Percentiles rank a stretch among this genome's conserved stretches.
Evolutionary conservation across 2,329 filamentous ascomycete species (phyloP).

Genomic region (Colletotrichum aenigma): DNA sequence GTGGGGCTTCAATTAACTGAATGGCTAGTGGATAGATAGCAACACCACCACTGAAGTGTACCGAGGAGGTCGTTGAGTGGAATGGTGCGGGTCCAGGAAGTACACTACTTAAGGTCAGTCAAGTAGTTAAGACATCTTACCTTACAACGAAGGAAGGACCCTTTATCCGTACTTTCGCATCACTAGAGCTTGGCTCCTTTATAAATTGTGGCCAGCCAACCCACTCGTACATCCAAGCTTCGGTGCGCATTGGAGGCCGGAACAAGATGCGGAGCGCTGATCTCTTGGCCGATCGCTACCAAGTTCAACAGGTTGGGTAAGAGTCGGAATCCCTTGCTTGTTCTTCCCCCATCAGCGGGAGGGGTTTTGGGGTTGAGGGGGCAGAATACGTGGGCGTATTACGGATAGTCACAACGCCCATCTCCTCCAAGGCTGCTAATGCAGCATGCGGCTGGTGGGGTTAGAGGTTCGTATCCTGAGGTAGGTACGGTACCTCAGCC

Average conservation of each 20-base stretch:
- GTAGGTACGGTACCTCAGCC: not conserved
- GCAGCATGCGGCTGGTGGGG: not conserved
- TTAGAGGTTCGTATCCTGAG: not conserved
- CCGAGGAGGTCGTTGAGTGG: not conserved
- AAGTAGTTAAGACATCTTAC: no score
- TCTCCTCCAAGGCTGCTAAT: not conserved
- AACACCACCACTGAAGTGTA: no score
- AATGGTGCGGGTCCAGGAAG: not conserved
- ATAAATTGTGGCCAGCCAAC: not conserved
- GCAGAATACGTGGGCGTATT: no score
- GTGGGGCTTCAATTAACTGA: not conserved
- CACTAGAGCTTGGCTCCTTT: not conserved
- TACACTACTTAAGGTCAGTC: no score
- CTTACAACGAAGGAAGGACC: not conserved
- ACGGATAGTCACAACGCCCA: not conserved
- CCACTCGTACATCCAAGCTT: not conserved
- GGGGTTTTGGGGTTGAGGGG: no score
- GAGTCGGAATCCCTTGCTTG: not conserved
- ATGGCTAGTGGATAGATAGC: not conserved
- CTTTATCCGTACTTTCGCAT: not conserved
- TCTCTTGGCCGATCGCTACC: not conserved
- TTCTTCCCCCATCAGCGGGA: no score
- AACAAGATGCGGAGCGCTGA: not conserved
- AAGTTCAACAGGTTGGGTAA: not conserved
- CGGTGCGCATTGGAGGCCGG: not conserved